phyloP scores from a whole-genome alignment of 805 yeast species.

The Tetrapisispora iriomotensis region DNA sequence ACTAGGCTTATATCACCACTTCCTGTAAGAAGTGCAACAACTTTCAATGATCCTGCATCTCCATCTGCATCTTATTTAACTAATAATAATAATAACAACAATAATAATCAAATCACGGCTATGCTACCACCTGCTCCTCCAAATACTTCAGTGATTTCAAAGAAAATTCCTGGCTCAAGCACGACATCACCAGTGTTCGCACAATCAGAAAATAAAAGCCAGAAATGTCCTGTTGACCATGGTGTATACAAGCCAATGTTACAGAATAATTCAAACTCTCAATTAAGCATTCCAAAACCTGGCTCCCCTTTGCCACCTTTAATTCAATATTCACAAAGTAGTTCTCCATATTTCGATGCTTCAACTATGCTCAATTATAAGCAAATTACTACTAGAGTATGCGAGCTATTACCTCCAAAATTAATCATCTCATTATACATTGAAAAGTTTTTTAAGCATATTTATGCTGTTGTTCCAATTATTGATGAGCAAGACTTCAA shows the following conservation, averaged over 20 bases:
- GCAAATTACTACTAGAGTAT: constrained; percentile 21
- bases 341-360: neutral
- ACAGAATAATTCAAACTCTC: constrained; percentile 4
- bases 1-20: neutral
- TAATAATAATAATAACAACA: neutral
- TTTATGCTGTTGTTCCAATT: constrained; percentile 59
- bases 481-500: constrained; percentile 43
- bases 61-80: neutral
- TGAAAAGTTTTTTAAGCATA: constrained; percentile 46
- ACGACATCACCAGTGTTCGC: constrained; percentile 4
- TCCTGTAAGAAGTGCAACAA: neutral
- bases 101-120: too few relatives aligned
- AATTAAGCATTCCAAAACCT: neutral
- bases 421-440: constrained; percentile 46
- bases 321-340: constrained; percentile 6
- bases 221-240: constrained; percentile 8
- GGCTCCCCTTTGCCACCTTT: constrained; percentile 1
- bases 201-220: neutral
- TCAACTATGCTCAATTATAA: constrained; percentile 6
- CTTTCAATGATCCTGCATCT: neutral
- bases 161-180: neutral
- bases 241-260: neutral
- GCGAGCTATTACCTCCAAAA: constrained; percentile 43
- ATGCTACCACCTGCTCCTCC: constrained; percentile 1
- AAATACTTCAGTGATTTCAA: too few relatives aligned